phyloP scores from a whole-genome alignment of 1,284 basidiomycete genomes.

The Cutaneotrichosporon sp. region DNA sequence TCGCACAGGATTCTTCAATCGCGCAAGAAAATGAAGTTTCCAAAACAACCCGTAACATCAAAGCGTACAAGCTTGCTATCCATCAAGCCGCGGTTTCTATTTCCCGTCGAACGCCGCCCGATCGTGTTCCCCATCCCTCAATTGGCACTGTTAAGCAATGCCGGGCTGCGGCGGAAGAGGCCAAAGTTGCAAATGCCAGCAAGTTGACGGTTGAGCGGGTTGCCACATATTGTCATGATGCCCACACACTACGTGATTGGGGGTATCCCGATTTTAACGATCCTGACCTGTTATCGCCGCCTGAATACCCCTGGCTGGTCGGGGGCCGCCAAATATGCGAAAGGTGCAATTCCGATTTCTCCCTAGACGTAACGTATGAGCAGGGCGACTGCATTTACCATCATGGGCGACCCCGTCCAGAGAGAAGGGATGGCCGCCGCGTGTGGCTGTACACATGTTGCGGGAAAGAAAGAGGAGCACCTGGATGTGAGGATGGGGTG shows the following conservation, averaged over 20 bases:
- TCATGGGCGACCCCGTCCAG: slow-evolving; percentile 60
- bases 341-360: slow-evolving; percentile 65
- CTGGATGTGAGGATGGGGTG: slow-evolving; percentile 31
- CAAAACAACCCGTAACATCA: slow-evolving; percentile 26
- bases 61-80: slow-evolving; percentile 44
- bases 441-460: slow-evolving; percentile 46
- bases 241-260: slow-evolving; percentile 61
- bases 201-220: slow-evolving; percentile 56
- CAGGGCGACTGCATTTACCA: slow-evolving; percentile 70
- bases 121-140: slow-evolving; percentile 61
- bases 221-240: slow-evolving; percentile 57
- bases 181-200: slow-evolving; percentile 58
- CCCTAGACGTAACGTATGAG: slow-evolving; percentile 54
- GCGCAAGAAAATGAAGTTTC: slow-evolving; percentile 41
- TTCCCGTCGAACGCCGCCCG: slow-evolving; percentile 60
- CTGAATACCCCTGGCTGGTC: slow-evolving; percentile 27
- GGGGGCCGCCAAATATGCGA: slow-evolving; percentile 64
- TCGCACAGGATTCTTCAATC: slow-evolving; percentile 35
- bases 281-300: slow-evolving; percentile 46
- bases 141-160: slow-evolving; percentile 74
- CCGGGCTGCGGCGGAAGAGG: slow-evolving; percentile 56
- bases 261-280: slow-evolving; percentile 58
- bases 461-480: slow-evolving; percentile 57
- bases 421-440: slow-evolving; percentile 35
- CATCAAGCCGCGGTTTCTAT: slow-evolving; percentile 46